Base-by-base conservation (phyloP, 2,329 filamentous ascomycete species). In the Colletotrichum ledebouriae region DNA sequence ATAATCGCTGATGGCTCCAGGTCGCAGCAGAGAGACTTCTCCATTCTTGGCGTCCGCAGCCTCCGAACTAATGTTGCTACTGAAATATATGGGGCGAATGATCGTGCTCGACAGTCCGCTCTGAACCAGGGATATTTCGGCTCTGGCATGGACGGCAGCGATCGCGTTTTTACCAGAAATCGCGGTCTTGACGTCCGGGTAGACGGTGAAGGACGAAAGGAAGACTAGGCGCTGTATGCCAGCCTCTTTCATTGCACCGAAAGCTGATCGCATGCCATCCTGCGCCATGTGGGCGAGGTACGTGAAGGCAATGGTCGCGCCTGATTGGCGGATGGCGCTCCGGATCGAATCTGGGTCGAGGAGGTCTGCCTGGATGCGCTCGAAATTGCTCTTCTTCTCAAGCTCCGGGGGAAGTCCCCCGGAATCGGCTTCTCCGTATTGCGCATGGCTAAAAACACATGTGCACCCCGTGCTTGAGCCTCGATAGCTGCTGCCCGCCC, bases 371-470 rank as follows among this genome's bases (percentile, higher is more conserved):
- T 81, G 73, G 17, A 85, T 70, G 6, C 83, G 73, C 34, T 77
- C 59, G 67, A 78, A 83, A 12, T 64, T 68, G 7, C 73, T 78
- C 3, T 66, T 50, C 13, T 75, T 58, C 55, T 81, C 79, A 17
- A 75, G 39, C 3, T 76, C 70, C 15, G 6, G 2, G 10, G 44
- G 17, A 6, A 60, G 29, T 2, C 58, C 58, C 3, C 58, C 3
- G 42, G 77, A 41, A 85, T 81, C 4, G 76, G 12, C 70, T 86
- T 86, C 22, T 70, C 67, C 4, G 78, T 71, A 74, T 85, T 77
- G 12, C 84, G 80, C 80, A 86, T 82, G 2, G 82, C 84, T 2
- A 87, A 79, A 53, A 75, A 75, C 6, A 86, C 82, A 34, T 80
- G 80, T 39, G 80, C 80, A 15, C 82, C 83, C 37, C 74, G 76